Base-by-base conservation (phyloP, 2,329 filamentous ascomycete species). In the Aureobasidium sp. region DNA sequence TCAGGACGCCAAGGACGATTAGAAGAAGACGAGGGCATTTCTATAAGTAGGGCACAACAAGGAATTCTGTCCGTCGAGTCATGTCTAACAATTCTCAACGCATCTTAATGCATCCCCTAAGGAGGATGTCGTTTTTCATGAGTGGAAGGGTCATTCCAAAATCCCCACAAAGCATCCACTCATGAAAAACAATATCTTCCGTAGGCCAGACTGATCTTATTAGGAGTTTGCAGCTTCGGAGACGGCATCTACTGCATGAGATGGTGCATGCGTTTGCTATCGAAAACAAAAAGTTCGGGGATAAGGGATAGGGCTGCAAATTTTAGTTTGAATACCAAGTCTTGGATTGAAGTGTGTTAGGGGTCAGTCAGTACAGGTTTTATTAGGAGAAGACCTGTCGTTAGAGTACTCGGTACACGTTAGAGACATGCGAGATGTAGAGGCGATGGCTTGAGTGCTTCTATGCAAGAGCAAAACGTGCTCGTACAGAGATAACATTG, bases 1-100 rank as follows among this genome's bases (percentile, higher is more conserved):
- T 53, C 80, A 84, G 27, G 78, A 77, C 58, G 65, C 37, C 46
- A 60, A 47, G 11, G 60, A 59, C 19, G 49, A 64, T 25, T 58
- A 21, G 19, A 9, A 11, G 60, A 66, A 66, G 64, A n/a, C n/a
- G n/a, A 46, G 25, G 6, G 10, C 21, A n/a, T 33, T 21, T 19
- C 27, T 29, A 29, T 29, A 9, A 29, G 27, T 9, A 33, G 27
- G 27, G 19, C 46, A 27, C 23, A 10, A 27, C 23, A 10, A 27
- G 43, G 23, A n/a, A 3, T 29, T 13, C 25, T 27, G 23, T 46
- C 5, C 15, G 9, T 10, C 43, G 43, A 46, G 43, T 46, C 43
- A 46, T 27, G 23, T 27, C 13, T 13, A 17, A 46, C 7, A 23
- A 15, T 6, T n/a, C 23, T 46, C 23, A 21, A 27, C 23, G 43